Percentiles rank a stretch among this genome's conserved stretches.
phyloP scores from a whole-genome alignment of 225 moss, liverwort and hornwort genomes.

The Neckera pumila region DNA sequence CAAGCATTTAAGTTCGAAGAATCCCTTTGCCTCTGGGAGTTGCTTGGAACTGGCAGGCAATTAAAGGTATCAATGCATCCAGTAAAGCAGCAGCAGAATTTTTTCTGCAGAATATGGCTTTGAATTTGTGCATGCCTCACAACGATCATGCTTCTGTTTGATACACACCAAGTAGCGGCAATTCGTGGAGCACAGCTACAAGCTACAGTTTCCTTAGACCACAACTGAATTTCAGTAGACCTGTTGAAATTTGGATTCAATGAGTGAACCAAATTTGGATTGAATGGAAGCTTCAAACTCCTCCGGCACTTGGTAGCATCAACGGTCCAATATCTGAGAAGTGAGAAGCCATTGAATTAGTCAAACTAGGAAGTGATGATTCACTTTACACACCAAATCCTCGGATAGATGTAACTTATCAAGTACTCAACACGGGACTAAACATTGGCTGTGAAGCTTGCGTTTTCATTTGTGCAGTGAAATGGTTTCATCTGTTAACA shows the following conservation, averaged over 20 bases:
- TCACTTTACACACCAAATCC: neutral
- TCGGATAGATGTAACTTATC: neutral
- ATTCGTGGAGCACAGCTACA: neutral
- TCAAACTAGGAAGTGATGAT: neutral
- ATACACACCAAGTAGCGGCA: neutral
- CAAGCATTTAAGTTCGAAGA: neutral
- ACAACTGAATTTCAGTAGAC: neutral
- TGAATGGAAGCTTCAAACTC: neutral
- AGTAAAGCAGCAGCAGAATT: conserved; percentile 13
- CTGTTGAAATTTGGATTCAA: neutral
- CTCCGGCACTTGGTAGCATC: neutral
- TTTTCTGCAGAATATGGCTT: neutral
- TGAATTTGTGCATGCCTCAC: neutral
- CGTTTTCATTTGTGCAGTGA: neutral
- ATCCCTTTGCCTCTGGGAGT: neutral
- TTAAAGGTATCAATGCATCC: neutral
- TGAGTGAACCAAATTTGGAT: neutral
- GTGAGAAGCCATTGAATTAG: neutral
- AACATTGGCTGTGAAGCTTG: neutral
- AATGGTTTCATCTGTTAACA: neutral
- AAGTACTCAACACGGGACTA: neutral
- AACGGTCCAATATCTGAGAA: neutral
- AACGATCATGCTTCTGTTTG: neutral
- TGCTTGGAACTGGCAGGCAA: neutral
- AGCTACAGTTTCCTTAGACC: neutral